Percentiles rank a stretch among this genome's conserved stretches.
Evolutionary conservation across 441 rosid genomes (phyloP).

Genomic region (Viola pubescens): DNA sequence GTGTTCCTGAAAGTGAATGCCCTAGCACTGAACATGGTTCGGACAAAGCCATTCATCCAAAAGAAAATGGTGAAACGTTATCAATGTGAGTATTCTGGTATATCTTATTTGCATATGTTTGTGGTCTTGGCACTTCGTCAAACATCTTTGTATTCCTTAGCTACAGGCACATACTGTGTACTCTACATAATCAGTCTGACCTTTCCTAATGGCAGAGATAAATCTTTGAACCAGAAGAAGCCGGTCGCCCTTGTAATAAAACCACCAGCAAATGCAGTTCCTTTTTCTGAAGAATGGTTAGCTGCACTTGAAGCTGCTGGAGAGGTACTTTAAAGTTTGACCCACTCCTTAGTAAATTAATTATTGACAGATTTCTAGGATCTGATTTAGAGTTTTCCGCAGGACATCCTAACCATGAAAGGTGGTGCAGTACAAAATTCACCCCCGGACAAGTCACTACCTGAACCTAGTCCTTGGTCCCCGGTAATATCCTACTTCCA

Average conservation of each 20-base stretch:
- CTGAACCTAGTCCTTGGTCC: constrained; percentile 90
- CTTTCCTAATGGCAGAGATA: constrained; percentile 30
- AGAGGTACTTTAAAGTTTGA: constrained; percentile 44
- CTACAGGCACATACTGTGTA: background rate
- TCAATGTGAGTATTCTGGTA: constrained; percentile 36
- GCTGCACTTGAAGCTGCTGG: constrained; percentile 94
- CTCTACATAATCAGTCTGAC: constrained; percentile 6
- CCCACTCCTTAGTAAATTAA: background rate
- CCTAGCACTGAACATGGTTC: constrained; percentile 17
- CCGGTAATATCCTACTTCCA: constrained; percentile 50
- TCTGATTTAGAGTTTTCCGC: constrained; percentile 18
- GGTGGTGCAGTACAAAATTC: constrained; percentile 86
- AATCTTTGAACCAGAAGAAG: constrained; percentile 31
- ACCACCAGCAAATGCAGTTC: constrained; percentile 58
- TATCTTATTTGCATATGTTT: background rate
- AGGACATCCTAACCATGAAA: constrained; percentile 78
- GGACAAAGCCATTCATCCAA: constrained; percentile 15
- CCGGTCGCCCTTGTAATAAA: constrained; percentile 33
- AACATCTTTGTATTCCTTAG: too few species aligned
- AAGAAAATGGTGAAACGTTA: constrained; percentile 24
- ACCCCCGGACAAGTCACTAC: constrained; percentile 64
- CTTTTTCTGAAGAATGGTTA: constrained; percentile 95
- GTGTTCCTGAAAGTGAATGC: constrained; percentile 16
- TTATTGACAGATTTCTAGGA: background rate
- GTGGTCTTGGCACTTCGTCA: too few species aligned